These are phyloP conservation scores for Amanita subjunquillea DNA, from an alignment of 768 basidiomycete species.

Conservation along the genomic window DNA sequence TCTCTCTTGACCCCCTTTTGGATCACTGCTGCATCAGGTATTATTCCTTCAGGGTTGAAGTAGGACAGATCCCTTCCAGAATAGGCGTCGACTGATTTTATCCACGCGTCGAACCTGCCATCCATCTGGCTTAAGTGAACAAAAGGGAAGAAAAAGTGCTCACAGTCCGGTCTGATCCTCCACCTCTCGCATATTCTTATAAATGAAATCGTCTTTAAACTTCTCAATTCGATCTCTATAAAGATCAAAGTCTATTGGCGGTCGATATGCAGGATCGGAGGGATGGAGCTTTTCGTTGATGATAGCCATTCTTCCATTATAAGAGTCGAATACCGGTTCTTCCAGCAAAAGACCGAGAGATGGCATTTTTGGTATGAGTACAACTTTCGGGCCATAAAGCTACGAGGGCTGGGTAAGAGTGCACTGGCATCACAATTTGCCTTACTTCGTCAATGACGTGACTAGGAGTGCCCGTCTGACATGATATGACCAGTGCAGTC, in stretches of 20 bases:
- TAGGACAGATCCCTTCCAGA: slow-evolving; percentile 70
- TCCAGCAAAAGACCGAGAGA: slow-evolving; percentile 89
- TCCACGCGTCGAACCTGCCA: slow-evolving; percentile 78
- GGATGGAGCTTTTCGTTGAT: slow-evolving; percentile 43
- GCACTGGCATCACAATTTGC: neutral
- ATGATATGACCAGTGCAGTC: slow-evolving; percentile 67
- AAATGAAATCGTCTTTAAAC: slow-evolving; percentile 85
- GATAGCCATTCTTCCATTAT: slow-evolving; percentile 47
- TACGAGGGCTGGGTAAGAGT: slow-evolving; percentile 14
- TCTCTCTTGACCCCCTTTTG: slow-evolving; percentile 45
- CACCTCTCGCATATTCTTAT: slow-evolving; percentile 74
- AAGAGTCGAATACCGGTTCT: slow-evolving; percentile 71
- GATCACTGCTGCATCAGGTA: slow-evolving; percentile 63
- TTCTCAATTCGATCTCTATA: slow-evolving; percentile 58
- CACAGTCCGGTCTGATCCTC: slow-evolving; percentile 75
- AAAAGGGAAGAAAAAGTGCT: slow-evolving; percentile 20
- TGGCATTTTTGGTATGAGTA: slow-evolving; percentile 93
- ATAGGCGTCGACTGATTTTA: slow-evolving; percentile 67
- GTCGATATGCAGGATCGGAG: slow-evolving; percentile 53
- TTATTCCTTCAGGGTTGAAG: slow-evolving; percentile 65
- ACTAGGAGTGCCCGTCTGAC: slow-evolving; percentile 66
- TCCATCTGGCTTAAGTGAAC: neutral
- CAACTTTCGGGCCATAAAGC: slow-evolving; percentile 70
- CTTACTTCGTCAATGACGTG: slow-evolving; percentile 64
- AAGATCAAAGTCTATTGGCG: slow-evolving; percentile 60